Evolutionary conservation across 164 flowering plant genomes (phyloP).

Genomic region (Cinnamomum chago): DNA sequence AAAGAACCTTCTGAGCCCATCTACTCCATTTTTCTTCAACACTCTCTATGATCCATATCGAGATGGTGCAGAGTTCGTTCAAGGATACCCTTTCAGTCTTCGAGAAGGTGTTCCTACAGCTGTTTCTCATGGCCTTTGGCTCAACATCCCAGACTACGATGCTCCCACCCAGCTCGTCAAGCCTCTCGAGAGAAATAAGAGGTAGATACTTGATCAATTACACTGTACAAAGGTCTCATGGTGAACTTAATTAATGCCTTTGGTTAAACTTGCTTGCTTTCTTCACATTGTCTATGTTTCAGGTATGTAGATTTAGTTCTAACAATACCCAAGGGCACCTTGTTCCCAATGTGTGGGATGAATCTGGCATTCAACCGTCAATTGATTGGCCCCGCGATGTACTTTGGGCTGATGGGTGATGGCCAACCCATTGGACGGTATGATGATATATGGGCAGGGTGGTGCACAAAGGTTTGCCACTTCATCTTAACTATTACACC

Average conservation of each 20-base stretch:
- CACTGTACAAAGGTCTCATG: neutral
- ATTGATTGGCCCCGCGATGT: conserved; percentile 79
- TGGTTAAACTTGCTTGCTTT: neutral
- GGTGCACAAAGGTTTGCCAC: conserved; percentile 65
- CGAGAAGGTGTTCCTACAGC: conserved; percentile 76
- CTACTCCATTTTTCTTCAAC: conserved; percentile 83
- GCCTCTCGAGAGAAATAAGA: conserved; percentile 70
- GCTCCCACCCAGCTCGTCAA: conserved; percentile 88
- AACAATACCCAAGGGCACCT: conserved; percentile 75
- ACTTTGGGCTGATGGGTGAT: conserved; percentile 87
- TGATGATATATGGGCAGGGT: conserved; percentile 90
- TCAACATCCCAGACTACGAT: conserved; percentile 82
- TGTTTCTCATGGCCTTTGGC: conserved; percentile 83
- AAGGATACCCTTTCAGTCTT: conserved; percentile 83
- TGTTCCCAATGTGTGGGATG: conserved; percentile 88
- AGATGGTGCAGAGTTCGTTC: conserved; percentile 79
- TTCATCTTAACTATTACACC: neutral
- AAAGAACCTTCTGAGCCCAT: conserved; percentile 60
- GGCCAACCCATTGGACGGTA: conserved; percentile 86
- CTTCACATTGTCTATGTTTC: neutral
- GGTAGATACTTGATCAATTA: conserved; percentile 27
- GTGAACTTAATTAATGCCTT: too few species aligned
- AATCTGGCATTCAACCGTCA: conserved; percentile 71
- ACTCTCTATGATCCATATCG: conserved; percentile 80
- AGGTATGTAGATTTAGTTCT: conserved; percentile 81